Evolutionary conservation across 495 filamentous ascomycete species (phyloP).

Genomic region (Neurospora sp.): DNA sequence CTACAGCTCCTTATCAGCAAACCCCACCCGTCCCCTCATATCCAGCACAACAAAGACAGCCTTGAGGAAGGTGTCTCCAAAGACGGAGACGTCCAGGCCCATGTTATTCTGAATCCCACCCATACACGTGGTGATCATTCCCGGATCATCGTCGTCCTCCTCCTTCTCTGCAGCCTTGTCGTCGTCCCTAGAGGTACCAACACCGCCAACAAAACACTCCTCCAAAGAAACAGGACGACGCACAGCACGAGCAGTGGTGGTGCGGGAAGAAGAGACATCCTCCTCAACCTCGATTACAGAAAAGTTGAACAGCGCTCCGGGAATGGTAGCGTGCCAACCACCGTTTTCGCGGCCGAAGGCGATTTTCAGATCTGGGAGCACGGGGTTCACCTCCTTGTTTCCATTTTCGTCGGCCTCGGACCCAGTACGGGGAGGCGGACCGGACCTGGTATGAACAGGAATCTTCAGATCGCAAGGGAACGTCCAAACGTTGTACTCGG

Average conservation of each 20-base stretch:
- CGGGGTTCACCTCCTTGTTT: no score
- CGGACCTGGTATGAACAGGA: neutral
- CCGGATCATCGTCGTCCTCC: neutral
- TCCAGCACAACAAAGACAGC: conserved; percentile 68
- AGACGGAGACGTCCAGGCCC: conserved; percentile 47
- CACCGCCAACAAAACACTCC: neutral
- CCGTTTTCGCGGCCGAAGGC: conserved; percentile 47
- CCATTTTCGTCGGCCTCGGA: no score
- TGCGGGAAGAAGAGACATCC: neutral
- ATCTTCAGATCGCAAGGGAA: conserved; percentile 43
- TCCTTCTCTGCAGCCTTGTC: neutral
- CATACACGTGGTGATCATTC: conserved; percentile 38
- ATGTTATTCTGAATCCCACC: conserved; percentile 61
- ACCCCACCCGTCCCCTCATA: conserved; percentile 56
- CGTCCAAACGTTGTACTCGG: conserved; percentile 47
- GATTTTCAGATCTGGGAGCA: conserved; percentile 44
- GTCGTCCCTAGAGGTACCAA: neutral
- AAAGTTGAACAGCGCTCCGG: conserved; percentile 60
- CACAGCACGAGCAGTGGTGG: neutral
- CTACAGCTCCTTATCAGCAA: conserved; percentile 41
- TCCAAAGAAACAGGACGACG: neutral
- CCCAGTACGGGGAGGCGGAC: no score
- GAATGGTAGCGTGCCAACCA: conserved; percentile 49
- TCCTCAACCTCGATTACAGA: conserved; percentile 39
- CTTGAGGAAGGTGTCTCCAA: conserved; percentile 68